These are phyloP conservation scores for Xylaria telfairii DNA, from an alignment of 495 filamentous ascomycete species.

Conservation along the genomic window DNA sequence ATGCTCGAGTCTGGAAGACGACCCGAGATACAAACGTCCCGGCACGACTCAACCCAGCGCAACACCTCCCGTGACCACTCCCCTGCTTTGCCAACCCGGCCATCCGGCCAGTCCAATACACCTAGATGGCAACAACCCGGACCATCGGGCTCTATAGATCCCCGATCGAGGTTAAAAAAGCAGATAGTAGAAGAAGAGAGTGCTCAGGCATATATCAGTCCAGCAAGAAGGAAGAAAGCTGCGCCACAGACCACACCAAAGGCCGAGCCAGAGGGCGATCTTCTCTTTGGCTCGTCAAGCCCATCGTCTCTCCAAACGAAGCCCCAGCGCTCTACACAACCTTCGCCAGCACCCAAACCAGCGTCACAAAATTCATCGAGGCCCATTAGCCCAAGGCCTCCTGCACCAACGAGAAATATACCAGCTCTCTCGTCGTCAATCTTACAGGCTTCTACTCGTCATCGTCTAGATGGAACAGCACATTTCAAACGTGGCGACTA, in stretches of 20 bases:
- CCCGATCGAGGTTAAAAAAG: conserved; percentile 68
- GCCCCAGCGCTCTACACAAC: conserved; percentile 30
- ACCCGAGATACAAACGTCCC: conserved; percentile 49
- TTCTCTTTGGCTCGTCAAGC: conserved; percentile 57
- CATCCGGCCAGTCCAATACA: conserved; percentile 29
- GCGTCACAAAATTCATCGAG: conserved; percentile 22
- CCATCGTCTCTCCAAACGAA: conserved; percentile 29
- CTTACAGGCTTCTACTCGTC: conserved; percentile 72
- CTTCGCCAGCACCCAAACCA: conserved; percentile 21
- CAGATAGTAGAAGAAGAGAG: conserved; percentile 80
- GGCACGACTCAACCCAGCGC: conserved; percentile 32
- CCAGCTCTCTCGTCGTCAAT: conserved; percentile 71
- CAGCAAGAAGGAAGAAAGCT: conserved; percentile 77
- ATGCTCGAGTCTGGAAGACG: conserved; percentile 77
- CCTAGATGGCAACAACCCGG: conserved; percentile 56
- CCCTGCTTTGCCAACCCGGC: conserved; percentile 47
- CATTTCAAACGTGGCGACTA: conserved; percentile 96
- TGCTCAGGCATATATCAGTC: conserved; percentile 86
- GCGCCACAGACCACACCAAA: conserved; percentile 51
- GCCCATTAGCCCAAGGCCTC: conserved; percentile 38
- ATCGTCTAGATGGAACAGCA: conserved; percentile 78
- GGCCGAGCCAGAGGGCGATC: conserved; percentile 60
- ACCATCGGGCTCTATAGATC: conserved; percentile 51
- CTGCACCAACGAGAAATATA: conserved; percentile 53
- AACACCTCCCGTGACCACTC: conserved; percentile 50